These are phyloP conservation scores for Rhizopogon sp. DNA, from an alignment of 768 basidiomycete species.

Conservation along the genomic window DNA sequence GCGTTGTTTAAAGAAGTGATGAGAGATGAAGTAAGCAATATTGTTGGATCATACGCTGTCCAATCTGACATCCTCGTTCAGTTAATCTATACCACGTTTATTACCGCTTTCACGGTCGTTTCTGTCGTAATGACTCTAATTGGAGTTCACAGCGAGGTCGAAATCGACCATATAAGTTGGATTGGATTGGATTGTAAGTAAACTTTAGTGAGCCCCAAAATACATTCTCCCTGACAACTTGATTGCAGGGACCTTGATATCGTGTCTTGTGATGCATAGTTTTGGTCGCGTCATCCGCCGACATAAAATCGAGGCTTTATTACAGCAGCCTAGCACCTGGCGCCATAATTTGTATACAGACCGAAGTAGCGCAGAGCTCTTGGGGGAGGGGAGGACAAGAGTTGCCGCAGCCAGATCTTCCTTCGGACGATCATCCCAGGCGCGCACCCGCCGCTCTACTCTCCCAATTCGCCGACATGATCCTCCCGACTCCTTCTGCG, in stretches of 20 bases:
- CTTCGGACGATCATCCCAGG: neutral
- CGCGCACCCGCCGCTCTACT: constrained; percentile 1
- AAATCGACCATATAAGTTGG: constrained; percentile 47
- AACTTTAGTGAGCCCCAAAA: neutral
- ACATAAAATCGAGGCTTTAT: constrained; percentile 53
- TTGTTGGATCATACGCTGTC: neutral
- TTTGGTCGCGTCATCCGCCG: constrained; percentile 54
- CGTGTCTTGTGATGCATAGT: constrained; percentile 52
- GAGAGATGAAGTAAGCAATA: constrained; percentile 52
- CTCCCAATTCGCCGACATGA: neutral
- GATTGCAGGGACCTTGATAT: constrained; percentile 48
- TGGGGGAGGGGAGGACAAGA: constrained; percentile 4
- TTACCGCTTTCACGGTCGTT: constrained; percentile 43
- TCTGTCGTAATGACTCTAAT: constrained; percentile 46
- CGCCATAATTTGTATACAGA: constrained; percentile 30
- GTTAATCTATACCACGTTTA: constrained; percentile 52
- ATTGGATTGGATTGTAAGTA: constrained; percentile 49
- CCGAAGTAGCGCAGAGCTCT: constrained; percentile 3
- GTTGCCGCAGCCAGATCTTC: neutral
- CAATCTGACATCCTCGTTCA: constrained; percentile 14
- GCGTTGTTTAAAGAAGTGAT: constrained; percentile 51
- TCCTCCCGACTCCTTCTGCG: neutral
- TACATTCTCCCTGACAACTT: constrained; percentile 7
- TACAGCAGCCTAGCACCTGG: constrained; percentile 44
- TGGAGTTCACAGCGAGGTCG: constrained; percentile 42